Evolutionary conservation across 371 early-diverging fungal genomes (phyloP), one percentile per base, ranked within the genome.

Genomic region (Mortierella sp.): DNA sequence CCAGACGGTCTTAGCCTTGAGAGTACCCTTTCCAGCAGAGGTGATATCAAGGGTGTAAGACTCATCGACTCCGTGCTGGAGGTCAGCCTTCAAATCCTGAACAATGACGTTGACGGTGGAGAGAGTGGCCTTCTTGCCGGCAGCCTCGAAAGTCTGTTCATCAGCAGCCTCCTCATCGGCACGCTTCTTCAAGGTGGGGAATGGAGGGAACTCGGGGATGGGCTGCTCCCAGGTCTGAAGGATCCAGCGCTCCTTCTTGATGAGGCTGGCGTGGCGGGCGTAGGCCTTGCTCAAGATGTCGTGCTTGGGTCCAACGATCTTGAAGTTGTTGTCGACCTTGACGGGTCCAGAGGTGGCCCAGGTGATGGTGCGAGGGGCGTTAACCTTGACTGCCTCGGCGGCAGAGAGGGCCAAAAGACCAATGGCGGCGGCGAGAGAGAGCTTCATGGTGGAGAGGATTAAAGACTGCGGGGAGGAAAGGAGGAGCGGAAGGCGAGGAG

Each of bases 1-100:
- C 82, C 87, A 94, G 34, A 90, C 81, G 8, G 91, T 90, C 46
- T 85, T 71, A 45, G 93, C 86, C 58, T 70, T 79, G 29, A 93
- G 80, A 28, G 76, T 79, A 3, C 84, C 80, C 56, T 80, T 72
- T 10, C 86, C 82, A 34, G 67, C 54, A 12, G 82, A 62, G 43
- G 83, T 82, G 21, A 92, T 82, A 24, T 80, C 79, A 22, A 92
- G 79, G 8, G 80, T 78, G 65, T 92, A 92, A 10, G 90, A 86
- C 63, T 92, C 93, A 69, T 91, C 90, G 27, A 85, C 85, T 2
- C 79, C 83, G 41, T 68, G 76, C 34, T 64, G 80, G 19, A 87
- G 77, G 17, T 78, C 71, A 19, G 79, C 72, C 24, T 80, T 57
- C 43, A 62, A 37, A 44, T 84, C 70, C 12, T 70, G 54, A 21